Percentiles rank a stretch among this genome's conserved stretches.
Evolutionary conservation across 257 asterid genomes (phyloP).

Genomic region (Linderniella brevidens): DNA sequence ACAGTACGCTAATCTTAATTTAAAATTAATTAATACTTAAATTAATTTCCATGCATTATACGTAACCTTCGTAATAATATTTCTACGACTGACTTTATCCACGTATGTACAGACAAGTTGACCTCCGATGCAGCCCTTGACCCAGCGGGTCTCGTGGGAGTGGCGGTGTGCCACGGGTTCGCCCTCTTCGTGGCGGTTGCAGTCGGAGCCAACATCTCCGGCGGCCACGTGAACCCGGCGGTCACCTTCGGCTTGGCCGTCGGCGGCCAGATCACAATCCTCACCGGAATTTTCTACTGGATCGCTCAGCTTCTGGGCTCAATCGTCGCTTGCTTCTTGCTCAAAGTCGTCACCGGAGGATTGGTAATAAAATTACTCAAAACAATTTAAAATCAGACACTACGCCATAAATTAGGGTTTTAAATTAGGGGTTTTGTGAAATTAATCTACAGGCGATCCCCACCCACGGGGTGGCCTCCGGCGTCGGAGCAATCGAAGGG

Average conservation of each 20-base stretch:
- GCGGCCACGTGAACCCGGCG: conserved; percentile 26
- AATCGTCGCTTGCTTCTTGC: conserved; percentile 43
- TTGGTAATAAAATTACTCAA: too few species aligned
- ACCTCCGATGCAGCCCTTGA: conserved; percentile 50
- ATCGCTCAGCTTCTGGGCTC: conserved; percentile 72
- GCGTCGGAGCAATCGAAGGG: conserved; percentile 31
- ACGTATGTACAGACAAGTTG: conserved; percentile 71
- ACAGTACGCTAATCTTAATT: conserved; percentile 14
- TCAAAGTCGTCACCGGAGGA: conserved; percentile 69
- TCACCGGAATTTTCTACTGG: conserved; percentile 75
- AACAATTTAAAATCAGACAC: too few species aligned
- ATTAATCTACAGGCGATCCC: conserved; percentile 24
- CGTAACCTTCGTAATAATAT: too few species aligned
- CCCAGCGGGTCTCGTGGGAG: conserved; percentile 64
- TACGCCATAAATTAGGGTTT: too few species aligned
- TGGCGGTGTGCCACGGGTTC: conserved; percentile 60
- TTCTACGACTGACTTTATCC: too few species aligned
- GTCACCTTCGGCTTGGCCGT: conserved; percentile 76
- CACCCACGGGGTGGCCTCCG: conserved; percentile 25
- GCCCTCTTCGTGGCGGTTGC: conserved; percentile 78
- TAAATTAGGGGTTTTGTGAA: too few species aligned
- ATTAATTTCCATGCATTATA: conserved; percentile 2
- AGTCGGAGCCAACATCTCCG: conserved; percentile 78
- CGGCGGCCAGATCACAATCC: conserved; percentile 79
- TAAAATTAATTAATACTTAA: too few species aligned